Base-by-base conservation (phyloP, 164 flowering plant species). In the Sextonia rubra region DNA sequence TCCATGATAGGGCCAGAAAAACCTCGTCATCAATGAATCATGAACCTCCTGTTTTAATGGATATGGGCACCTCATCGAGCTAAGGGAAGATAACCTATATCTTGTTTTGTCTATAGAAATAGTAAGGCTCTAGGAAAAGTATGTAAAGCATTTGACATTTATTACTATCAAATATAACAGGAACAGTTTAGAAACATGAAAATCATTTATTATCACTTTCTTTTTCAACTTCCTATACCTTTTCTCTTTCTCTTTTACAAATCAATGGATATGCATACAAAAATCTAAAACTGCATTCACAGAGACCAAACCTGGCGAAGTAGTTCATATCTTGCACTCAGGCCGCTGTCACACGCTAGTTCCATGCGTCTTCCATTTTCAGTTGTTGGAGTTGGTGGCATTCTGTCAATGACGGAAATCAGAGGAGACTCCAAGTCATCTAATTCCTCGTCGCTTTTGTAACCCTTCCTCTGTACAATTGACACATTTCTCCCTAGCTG, bases 401-500 rank as follows among this genome's bases (percentile, higher is more conserved):
- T 23, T 72, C 87, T 86, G 22, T 85, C 89, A 3, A 91, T 78
- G 62, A 90, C 71, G 12, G 84, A 83, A 22, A 82, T 69, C 0
- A 91, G 84, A 64, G 97, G 96, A 76, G 85, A 89, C 73, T 90
- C 87, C 77, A 96, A 73, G 75, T 91, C 97, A 44, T 91, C 97
- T 69, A 96, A 82, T 74, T 96, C 99, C 9, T 96, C 99, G 67
- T 93, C 97, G 55, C 99, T 96, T 11, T 94, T 93, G 72, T 92
- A 89, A 52, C 99, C 99, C 63, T 87, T 93, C 74, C 85, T 88
- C 82, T 86, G 93, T n/a, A 92, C 74, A 20, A 77, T 63, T 7
- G 99, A 95, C 7, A 76, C 87, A 73, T 80, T 93, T 79, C 93
- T 83, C 7, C 76, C 80, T 70, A 92, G 25, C 37, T 79, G 82